phyloP scores from a whole-genome alignment of 495 filamentous ascomycete species.

The Penicillium flavigenum region DNA sequence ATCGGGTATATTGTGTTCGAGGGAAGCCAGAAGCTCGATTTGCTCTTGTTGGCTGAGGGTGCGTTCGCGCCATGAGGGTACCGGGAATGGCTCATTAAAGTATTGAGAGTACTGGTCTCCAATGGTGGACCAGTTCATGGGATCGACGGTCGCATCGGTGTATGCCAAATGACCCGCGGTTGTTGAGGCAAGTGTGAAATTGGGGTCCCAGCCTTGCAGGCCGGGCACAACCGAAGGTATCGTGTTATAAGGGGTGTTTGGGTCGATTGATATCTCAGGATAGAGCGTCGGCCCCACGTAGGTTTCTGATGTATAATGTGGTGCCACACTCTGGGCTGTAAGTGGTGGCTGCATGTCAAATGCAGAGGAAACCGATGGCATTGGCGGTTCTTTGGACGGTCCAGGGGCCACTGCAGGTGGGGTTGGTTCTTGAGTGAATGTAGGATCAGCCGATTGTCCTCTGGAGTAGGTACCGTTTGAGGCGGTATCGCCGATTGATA shows the following conservation, averaged over 20 bases:
- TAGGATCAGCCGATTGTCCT: constrained; percentile 41
- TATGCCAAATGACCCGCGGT: constrained; percentile 43
- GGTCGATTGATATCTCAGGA: constrained; percentile 38
- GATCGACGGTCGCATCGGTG: constrained; percentile 39
- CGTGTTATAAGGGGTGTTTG: constrained; percentile 45
- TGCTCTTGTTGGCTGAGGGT: constrained; percentile 71
- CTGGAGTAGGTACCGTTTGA: constrained; percentile 38
- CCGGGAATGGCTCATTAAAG: constrained; percentile 45
- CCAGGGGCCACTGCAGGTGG: constrained; percentile 23
- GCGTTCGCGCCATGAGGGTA: constrained; percentile 52
- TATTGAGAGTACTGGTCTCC: constrained; percentile 53
- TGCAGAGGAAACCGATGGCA: constrained; percentile 22
- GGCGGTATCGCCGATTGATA: constrained; percentile 34
- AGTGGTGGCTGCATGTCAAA: constrained; percentile 22
- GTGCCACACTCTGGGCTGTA: constrained; percentile 13
- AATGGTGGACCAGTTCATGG: constrained; percentile 44
- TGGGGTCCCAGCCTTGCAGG: constrained; percentile 49
- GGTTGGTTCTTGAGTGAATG: constrained; percentile 28
- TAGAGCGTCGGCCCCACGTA: constrained; percentile 28
- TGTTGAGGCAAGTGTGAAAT: constrained; percentile 45
- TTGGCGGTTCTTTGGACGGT: constrained; percentile 21
- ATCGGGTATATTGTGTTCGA: constrained; percentile 61
- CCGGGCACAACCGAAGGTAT: constrained; percentile 48
- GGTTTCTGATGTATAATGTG: constrained; percentile 26
- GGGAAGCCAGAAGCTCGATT: constrained; percentile 63